phyloP scores from a whole-genome alignment of 495 filamentous ascomycete genomes.

The Lasiosphaeriaceae sp. region DNA sequence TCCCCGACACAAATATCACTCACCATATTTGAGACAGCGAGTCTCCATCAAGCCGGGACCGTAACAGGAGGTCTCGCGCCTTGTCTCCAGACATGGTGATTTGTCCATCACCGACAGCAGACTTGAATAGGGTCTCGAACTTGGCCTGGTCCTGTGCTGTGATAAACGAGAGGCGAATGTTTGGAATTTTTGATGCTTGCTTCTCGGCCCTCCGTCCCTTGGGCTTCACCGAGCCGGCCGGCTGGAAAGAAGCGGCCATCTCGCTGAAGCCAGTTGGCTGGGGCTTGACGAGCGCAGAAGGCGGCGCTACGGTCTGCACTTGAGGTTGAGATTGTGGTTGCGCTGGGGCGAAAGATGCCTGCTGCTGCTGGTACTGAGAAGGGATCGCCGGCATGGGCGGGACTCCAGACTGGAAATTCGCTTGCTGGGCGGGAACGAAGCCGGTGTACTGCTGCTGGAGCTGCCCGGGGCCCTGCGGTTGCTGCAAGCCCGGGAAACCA shows the following conservation, averaged over 20 bases:
- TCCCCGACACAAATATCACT: slow-evolving; percentile 10
- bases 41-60: slow-evolving; percentile 79
- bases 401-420: slow-evolving; percentile 35
- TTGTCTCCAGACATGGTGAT: slow-evolving; percentile 90
- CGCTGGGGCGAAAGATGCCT: slow-evolving; percentile 33
- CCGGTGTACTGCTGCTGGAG: slow-evolving; percentile 56
- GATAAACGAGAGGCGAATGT: slow-evolving; percentile 90
- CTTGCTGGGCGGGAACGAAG: slow-evolving; percentile 48
- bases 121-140: slow-evolving; percentile 98
- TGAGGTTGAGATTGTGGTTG: slow-evolving; percentile 21
- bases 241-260: slow-evolving; percentile 82
- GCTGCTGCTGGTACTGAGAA: slow-evolving; percentile 47
- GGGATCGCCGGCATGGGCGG: slow-evolving; percentile 57
- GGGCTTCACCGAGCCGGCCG: slow-evolving; percentile 50
- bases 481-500: slow-evolving; percentile 50
- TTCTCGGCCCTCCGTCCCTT: slow-evolving; percentile 43
- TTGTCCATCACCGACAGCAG: slow-evolving; percentile 77
- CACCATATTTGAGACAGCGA: slow-evolving; percentile 86
- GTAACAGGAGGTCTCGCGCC: slow-evolving; percentile 79
- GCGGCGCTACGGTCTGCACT: slow-evolving; percentile 31
- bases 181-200: slow-evolving; percentile 72
- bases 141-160: slow-evolving; percentile 94
- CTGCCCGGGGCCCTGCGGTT: slow-evolving; percentile 47
- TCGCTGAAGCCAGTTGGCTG: slow-evolving; percentile 70
- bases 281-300: slow-evolving; percentile 54